These are phyloP conservation scores for Fusarium tuaranense DNA, from an alignment of 2,329 filamentous ascomycete genomes.

Conservation along the genomic window DNA sequence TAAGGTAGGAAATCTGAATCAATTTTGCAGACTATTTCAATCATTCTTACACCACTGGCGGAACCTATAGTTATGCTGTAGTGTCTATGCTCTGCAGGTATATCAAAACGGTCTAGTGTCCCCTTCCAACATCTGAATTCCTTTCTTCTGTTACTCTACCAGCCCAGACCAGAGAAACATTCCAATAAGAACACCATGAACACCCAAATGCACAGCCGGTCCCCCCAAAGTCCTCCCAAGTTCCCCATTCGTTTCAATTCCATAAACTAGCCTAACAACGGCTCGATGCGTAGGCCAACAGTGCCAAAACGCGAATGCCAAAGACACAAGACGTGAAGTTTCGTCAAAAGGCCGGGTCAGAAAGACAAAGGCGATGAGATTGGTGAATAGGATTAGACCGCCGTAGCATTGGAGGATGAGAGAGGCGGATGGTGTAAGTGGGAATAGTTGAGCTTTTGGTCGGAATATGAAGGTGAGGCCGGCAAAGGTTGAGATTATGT, in stretches of 20 bases:
- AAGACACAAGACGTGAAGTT: conserved; percentile 49
- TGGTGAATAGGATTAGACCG: conserved; percentile 58
- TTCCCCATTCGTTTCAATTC: background rate
- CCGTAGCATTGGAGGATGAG: conserved; percentile 61
- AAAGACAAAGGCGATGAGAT: conserved; percentile 55
- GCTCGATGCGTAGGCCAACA: conserved; percentile 53
- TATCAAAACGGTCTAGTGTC: accelerated
- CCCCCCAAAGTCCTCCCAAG: background rate
- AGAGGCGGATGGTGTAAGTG: conserved; percentile 47
- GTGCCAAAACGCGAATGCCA: conserved; percentile 60
- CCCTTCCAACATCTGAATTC: accelerated
- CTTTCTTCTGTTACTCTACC: background rate
- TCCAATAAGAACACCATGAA: background rate
- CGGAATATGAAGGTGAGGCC: conserved; percentile 57
- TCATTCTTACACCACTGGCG: background rate
- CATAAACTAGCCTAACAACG: conserved; percentile 51
- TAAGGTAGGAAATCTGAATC: background rate
- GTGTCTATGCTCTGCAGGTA: background rate
- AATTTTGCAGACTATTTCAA: background rate
- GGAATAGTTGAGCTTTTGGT: conserved; percentile 55
- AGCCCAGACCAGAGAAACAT: background rate
- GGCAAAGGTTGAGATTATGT: conserved; percentile 53
- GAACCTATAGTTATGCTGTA: background rate
- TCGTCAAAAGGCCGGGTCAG: conserved; percentile 45
- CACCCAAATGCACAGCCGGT: background rate